Conservation (phyloP, 1,284 basidiomycete genomes). For the Phaffia rhodozyma region DNA sequence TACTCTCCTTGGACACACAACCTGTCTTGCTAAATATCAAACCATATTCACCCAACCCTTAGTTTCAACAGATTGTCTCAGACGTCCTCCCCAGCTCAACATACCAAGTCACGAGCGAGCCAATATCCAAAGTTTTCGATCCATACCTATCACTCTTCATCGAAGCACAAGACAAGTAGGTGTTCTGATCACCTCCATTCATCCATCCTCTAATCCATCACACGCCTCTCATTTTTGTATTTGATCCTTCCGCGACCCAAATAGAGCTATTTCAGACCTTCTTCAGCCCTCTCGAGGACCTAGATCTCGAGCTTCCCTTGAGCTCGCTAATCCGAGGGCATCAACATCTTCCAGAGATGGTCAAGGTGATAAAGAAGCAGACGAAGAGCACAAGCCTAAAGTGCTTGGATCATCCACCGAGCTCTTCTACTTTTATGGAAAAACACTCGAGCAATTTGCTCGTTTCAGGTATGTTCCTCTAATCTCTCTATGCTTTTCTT, state of each 20-base stretch:
- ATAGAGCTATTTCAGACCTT: conserved; percentile 37
- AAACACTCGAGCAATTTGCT: conserved; percentile 86
- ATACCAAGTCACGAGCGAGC: conserved; percentile 25
- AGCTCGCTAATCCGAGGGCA: conserved; percentile 27
- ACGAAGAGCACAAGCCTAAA: conserved; percentile 44
- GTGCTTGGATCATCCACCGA: conserved; percentile 91
- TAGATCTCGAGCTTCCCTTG: conserved; percentile 55
- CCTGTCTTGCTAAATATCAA: conserved; percentile 7
- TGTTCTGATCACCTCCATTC: conserved; percentile 7
- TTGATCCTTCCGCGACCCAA: conserved; percentile 11
- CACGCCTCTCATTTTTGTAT: conserved; percentile 13
- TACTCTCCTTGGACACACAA: background rate
- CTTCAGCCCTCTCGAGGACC: conserved; percentile 60
- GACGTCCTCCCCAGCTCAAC: conserved; percentile 33
- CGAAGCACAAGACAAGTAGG: conserved; percentile 86
- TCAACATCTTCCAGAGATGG: conserved; percentile 24
- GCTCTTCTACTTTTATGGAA: conserved; percentile 92
- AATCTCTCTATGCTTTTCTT: background rate
- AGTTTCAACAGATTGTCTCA: conserved; percentile 19
- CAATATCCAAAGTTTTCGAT: conserved; percentile 79
- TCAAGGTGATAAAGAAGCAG: conserved; percentile 38
- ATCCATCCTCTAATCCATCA: no score
- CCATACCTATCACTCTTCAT: conserved; percentile 85
- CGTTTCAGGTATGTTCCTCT: conserved; percentile 43
- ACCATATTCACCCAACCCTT: background rate